Evolutionary conservation across 805 yeast species (phyloP), one percentile per base, ranked within the genome.

Genomic region (Alloascoidea hylecoeti): DNA sequence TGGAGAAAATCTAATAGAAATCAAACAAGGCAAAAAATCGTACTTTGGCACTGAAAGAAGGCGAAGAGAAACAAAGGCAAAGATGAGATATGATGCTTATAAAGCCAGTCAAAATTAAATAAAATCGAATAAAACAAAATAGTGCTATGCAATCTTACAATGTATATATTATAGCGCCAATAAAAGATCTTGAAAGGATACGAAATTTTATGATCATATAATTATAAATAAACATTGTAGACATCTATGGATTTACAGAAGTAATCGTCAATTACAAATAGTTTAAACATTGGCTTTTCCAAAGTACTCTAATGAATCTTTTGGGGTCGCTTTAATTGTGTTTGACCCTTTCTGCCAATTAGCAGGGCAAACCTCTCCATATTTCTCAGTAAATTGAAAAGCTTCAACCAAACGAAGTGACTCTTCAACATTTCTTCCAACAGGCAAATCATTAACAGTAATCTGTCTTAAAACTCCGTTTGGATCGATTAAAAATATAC

Each of bases 361-460:
- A 61, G 97, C 96, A 56, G 98, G 98, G 72, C 96, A 88, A 50
- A 89, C 98, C 71, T 94, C 96, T 70, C 98, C 98, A 78, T 92
- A 72, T 72, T 84, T 82, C 66, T 88, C 97, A 55, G 95, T 83
- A 88, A 94, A 92, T 72, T 89, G 95, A 95, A 92, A 92, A 52
- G 96, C 99, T 63, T 92, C 97, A 47, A 92, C 75, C 60, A 92
- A 76, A 79, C 99, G 88, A 60, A 85, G 72, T 49, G 96, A 81
- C 76, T 92, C 99, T 49, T 88, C 96, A 51, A 92, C 98, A 57
- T 83, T 81, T 75, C 98, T 86, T 64, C 98, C 98, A 51, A 92
- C 99, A 63, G 98, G 96, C 63, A 89, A 80, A 66, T 92, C 97
- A 75, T 92, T 92, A 74, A 92, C 72, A 68, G 97, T 89, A 68